Conservation (phyloP, 2,329 filamentous ascomycete species). For the Stromatinia cepivora region DNA sequence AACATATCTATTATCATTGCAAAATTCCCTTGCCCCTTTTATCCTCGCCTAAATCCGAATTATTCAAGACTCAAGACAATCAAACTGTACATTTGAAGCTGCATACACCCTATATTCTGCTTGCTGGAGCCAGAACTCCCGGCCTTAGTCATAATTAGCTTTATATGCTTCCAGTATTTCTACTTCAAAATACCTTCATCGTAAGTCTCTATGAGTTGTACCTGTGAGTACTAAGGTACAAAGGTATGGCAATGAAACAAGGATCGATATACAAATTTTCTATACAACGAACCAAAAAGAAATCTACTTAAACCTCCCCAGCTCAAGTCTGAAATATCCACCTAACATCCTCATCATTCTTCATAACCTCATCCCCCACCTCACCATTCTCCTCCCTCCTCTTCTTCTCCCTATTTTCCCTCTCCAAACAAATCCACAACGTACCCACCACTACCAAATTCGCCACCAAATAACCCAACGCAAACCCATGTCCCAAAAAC, state of each 20-base stretch:
- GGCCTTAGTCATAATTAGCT: not conserved
- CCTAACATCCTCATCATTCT: conserved; percentile 61
- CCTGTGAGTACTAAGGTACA: too few relatives aligned
- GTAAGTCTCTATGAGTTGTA: not conserved
- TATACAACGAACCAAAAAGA: not conserved
- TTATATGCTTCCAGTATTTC: not conserved
- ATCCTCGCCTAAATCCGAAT: too few relatives aligned
- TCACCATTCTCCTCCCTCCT: conserved; percentile 48
- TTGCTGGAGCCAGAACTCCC: not conserved
- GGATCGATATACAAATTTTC: too few relatives aligned
- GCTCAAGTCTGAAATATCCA: conserved; percentile 60
- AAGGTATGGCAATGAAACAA: not conserved
- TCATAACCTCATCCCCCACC: conserved; percentile 52
- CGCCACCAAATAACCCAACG: conserved; percentile 60
- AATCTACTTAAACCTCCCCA: not conserved
- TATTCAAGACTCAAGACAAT: too few relatives aligned
- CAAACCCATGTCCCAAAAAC: conserved; percentile 65
- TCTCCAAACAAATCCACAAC: conserved; percentile 55
- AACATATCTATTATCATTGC: too few relatives aligned
- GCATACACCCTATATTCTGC: not conserved
- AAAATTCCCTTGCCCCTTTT: too few relatives aligned
- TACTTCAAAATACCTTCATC: not conserved
- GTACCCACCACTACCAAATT: conserved; percentile 56
- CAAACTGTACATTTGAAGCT: too few relatives aligned
- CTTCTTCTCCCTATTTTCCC: conserved; percentile 58